These are phyloP conservation scores for Penicillium cinerascens DNA, from an alignment of 495 filamentous ascomycete genomes.

Conservation along the genomic window DNA sequence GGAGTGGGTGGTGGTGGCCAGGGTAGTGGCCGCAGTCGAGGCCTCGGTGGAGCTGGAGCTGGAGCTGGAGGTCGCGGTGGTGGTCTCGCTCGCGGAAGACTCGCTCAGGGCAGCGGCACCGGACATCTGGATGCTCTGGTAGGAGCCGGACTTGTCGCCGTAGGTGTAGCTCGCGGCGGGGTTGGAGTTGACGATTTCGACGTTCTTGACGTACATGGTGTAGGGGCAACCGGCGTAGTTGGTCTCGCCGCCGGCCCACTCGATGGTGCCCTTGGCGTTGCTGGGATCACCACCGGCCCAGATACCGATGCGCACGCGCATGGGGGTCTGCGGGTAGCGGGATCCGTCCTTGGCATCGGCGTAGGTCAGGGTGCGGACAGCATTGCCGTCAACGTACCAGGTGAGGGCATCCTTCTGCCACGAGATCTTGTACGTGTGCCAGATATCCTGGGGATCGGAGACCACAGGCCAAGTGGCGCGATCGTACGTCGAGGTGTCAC, in stretches of 20 bases:
- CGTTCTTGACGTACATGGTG: slow-evolving; percentile 70
- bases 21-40: slow-evolving; percentile 14
- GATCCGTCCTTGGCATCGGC: slow-evolving; percentile 58
- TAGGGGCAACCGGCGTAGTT: slow-evolving; percentile 72
- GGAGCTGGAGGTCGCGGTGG: slow-evolving; percentile 11
- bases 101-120: slow-evolving; percentile 13
- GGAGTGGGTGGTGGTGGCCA: slow-evolving; percentile 14
- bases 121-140: slow-evolving; percentile 66
- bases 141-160: slow-evolving; percentile 61
- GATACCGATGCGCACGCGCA: slow-evolving; percentile 78
- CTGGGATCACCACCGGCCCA: slow-evolving; percentile 81
- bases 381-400: slow-evolving; percentile 75
- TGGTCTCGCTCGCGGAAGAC: neutral
- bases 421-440: slow-evolving; percentile 79
- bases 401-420: slow-evolving; percentile 71
- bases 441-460: slow-evolving; percentile 61
- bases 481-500: slow-evolving; percentile 72
- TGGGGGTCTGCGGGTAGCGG: slow-evolving; percentile 89
- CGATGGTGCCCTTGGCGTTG: slow-evolving; percentile 57
- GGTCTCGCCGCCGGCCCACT: slow-evolving; percentile 79
- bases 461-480: slow-evolving; percentile 59
- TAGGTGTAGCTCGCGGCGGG: slow-evolving; percentile 61
- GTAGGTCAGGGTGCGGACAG: slow-evolving; percentile 64
- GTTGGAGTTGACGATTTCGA: slow-evolving; percentile 34
- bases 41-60: neutral